Evolutionary conservation across 2,329 filamentous ascomycete genomes (phyloP).

Genomic region (Emergomyces orientalis): DNA sequence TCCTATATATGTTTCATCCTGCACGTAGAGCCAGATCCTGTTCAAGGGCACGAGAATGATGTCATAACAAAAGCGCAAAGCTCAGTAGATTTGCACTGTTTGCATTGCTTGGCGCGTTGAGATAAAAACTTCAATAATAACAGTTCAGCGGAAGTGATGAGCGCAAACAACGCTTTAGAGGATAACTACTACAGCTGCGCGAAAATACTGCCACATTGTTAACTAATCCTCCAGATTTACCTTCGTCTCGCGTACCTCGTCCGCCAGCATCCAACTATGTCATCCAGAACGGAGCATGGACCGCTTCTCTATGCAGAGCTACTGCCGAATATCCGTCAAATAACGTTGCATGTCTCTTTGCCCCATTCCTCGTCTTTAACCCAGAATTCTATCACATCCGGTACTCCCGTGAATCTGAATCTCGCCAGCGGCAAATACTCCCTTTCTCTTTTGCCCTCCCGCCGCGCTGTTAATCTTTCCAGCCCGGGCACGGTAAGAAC

Average conservation of each 20-base stretch:
- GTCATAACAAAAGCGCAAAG: no score
- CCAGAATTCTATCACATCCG: background rate
- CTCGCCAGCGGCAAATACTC: background rate
- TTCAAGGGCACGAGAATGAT: no score
- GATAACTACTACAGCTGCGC: background rate
- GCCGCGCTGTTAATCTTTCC: constrained; percentile 28
- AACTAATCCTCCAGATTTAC: background rate
- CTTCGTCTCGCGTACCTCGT: background rate
- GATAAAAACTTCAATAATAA: background rate
- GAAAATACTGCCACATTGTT: background rate
- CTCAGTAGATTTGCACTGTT: background rate
- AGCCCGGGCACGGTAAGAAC: constrained; percentile 25
- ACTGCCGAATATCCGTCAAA: constrained; percentile 51
- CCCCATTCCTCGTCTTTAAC: constrained; percentile 14
- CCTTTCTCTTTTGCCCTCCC: constrained; percentile 17
- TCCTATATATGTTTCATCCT: no score
- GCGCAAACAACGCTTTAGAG: background rate
- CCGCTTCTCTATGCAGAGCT: constrained; percentile 51
- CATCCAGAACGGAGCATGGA: constrained; percentile 5
- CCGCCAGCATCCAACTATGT: background rate
- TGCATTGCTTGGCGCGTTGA: background rate
- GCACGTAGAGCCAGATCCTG: no score
- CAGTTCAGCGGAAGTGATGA: background rate
- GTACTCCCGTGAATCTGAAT: background rate
- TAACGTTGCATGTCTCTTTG: constrained; percentile 49